phyloP scores from a whole-genome alignment of 73 alveolate genomes.

The Tetrahymena malaccensis region DNA sequence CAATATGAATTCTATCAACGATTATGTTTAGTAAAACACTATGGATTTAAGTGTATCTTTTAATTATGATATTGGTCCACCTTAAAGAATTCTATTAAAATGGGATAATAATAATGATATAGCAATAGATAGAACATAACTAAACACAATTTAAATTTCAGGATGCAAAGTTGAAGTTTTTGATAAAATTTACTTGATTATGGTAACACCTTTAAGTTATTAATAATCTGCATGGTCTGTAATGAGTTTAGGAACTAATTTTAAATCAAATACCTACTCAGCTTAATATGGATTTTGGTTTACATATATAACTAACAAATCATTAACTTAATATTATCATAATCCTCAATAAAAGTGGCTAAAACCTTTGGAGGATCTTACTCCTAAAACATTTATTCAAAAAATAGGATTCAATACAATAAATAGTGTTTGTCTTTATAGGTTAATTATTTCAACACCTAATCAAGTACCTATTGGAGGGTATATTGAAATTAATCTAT shows the following conservation, averaged over 20 bases:
- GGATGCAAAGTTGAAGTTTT: background rate
- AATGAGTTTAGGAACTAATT: background rate
- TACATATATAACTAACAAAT: background rate
- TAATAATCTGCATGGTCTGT: background rate
- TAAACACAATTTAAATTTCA: background rate
- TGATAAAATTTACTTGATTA: background rate
- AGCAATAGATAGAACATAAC: background rate
- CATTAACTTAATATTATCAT: background rate
- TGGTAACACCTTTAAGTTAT: background rate
- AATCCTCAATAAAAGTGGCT: background rate
- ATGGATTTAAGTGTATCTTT: background rate
- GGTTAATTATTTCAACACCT: background rate
- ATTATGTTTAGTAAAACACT: background rate
- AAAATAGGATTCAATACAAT: background rate
- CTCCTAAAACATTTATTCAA: background rate
- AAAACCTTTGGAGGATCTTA: background rate
- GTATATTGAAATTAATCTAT: background rate
- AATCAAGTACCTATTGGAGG: background rate
- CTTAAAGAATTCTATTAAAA: background rate
- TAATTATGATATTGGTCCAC: background rate
- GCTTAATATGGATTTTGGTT: background rate
- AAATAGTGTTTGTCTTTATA: background rate
- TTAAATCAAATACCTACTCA: background rate
- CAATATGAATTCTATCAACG: background rate
- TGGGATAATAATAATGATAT: background rate